phyloP scores from a whole-genome alignment of 176 grass and related monocot genomes.

The Aegilops tauschii region DNA sequence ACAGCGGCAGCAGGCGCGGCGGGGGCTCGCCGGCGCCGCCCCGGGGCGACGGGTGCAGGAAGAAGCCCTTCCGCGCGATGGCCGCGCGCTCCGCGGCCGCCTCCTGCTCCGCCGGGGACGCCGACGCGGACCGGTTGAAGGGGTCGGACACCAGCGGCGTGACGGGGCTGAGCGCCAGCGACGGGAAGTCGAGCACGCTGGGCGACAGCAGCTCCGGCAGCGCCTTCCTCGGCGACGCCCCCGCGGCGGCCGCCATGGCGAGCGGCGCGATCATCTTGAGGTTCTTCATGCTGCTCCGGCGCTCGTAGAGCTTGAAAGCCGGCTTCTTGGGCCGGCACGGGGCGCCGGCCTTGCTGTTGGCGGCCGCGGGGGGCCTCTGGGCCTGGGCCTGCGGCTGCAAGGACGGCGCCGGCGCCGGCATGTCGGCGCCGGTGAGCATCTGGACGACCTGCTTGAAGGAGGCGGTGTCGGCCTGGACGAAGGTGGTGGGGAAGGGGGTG shows the following conservation, averaged over 20 bases:
- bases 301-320: constrained; percentile 74
- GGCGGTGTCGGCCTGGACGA: constrained; percentile 74
- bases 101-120: constrained; percentile 32
- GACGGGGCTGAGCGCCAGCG: constrained; percentile 77
- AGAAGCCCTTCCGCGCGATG: constrained; percentile 77
- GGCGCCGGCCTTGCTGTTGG: neutral
- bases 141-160: constrained; percentile 72
- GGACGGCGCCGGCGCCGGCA: constrained; percentile 16
- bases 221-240: constrained; percentile 37
- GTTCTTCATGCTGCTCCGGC: constrained; percentile 58
- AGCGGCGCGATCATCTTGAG: constrained; percentile 82
- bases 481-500: constrained; percentile 76
- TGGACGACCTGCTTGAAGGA: constrained; percentile 90
- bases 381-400: constrained; percentile 31
- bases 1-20: constrained; percentile 80
- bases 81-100: constrained; percentile 54
- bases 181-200: constrained; percentile 77
- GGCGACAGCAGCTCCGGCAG: constrained; percentile 47
- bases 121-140: constrained; percentile 59
- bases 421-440: constrained; percentile 72
- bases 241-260: constrained; percentile 38
- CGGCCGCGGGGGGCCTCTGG: constrained; percentile 26
- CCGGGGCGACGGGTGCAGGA: constrained; percentile 80
- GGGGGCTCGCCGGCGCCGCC: constrained; percentile 50
- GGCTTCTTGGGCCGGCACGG: constrained; percentile 61